Conservation (phyloP, 2,329 filamentous ascomycete genomes). For the Akanthomyces dipterigenus region DNA sequence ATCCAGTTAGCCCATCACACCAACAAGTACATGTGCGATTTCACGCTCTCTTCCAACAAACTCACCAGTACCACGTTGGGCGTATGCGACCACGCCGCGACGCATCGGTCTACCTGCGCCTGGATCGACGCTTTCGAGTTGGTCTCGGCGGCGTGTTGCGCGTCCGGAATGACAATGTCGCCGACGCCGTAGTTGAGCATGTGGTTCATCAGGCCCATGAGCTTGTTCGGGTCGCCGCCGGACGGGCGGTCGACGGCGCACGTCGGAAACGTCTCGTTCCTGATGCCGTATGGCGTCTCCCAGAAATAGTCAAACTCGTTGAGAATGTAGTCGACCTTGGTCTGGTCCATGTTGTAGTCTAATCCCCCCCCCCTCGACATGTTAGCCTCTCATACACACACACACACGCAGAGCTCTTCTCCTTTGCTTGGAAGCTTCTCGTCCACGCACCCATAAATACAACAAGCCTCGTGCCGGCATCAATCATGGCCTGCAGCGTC, state of each 20-base stretch:
- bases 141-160: constrained; percentile 23
- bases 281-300: constrained; percentile 66
- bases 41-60: background rate
- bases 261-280: constrained; percentile 50
- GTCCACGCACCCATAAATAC: constrained; percentile 57
- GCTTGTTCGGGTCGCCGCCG: constrained; percentile 28
- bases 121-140: constrained; percentile 27
- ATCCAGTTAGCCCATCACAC: background rate
- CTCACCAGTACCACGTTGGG: constrained; percentile 32
- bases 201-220: constrained; percentile 41
- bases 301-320: constrained; percentile 61
- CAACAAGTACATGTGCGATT: background rate
- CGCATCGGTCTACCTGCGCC: constrained; percentile 23
- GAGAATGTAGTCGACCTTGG: constrained; percentile 53
- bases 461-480: constrained; percentile 55
- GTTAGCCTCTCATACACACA: background rate
- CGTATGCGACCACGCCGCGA: constrained; percentile 18
- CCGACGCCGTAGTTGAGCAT: constrained; percentile 18
- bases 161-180: constrained; percentile 30
- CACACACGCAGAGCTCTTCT: background rate
- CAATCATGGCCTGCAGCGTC: constrained; percentile 61
- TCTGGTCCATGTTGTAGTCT: constrained; percentile 53
- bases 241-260: constrained; percentile 60
- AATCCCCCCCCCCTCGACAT: constrained; percentile 19
- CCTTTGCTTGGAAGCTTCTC: too few relatives aligned